Evolutionary conservation across 495 filamentous ascomycete species (phyloP).

Genomic region (Mycothermus thermophilus): DNA sequence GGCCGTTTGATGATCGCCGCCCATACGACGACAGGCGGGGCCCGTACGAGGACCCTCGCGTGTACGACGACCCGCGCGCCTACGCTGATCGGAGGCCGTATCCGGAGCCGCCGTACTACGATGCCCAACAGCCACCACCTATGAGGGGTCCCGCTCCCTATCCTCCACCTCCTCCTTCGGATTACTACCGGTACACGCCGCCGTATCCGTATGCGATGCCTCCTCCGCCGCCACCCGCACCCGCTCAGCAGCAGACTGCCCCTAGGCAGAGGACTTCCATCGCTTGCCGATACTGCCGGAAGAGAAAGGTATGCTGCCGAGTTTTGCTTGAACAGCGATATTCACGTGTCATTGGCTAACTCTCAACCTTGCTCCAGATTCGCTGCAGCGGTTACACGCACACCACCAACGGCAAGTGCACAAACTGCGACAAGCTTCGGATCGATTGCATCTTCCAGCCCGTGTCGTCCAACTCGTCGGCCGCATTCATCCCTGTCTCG

Average conservation of each 20-base stretch:
- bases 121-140: constrained; percentile 5
- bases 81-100: constrained; percentile 6
- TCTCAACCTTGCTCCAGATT: constrained; percentile 20
- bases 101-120: constrained; percentile 13
- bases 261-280: constrained; percentile 38
- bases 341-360: constrained; percentile 4
- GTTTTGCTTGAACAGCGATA: too few relatives aligned
- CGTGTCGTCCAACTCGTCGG: constrained; percentile 31
- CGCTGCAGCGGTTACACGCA: constrained; percentile 40
- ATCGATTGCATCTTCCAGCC: constrained; percentile 40
- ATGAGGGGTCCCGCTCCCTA: constrained; percentile 9
- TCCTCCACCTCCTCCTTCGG: too few relatives aligned
- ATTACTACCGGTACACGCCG: constrained; percentile 12
- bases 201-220: constrained; percentile 8
- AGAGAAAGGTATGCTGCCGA: constrained; percentile 31
- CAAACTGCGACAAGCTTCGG: constrained; percentile 37
- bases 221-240: constrained; percentile 8
- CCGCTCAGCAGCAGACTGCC: constrained; percentile 27
- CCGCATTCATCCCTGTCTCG: constrained; percentile 36
- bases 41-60: neutral
- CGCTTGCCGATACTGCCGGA: constrained; percentile 37
- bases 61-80: constrained; percentile 3
- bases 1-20: constrained; percentile 6
- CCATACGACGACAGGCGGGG: constrained; percentile 1
- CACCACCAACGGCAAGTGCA: constrained; percentile 35